Base-by-base conservation (phyloP, 2,329 filamentous ascomycete species). In the Fusarium bactridioides region DNA sequence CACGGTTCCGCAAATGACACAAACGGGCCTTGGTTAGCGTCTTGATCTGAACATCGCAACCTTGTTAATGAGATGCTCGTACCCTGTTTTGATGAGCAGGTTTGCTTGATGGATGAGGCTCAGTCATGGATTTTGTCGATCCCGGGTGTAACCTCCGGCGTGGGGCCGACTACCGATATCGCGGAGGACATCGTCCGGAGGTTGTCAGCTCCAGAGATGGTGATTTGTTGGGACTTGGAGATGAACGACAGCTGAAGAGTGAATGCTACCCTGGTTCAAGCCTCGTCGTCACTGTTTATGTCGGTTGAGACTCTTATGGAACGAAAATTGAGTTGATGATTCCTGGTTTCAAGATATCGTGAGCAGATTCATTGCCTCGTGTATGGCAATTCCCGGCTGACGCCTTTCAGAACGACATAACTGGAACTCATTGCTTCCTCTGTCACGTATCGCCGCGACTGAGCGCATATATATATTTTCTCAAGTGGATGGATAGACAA, bases 1-100 rank as follows among this genome's bases (percentile, higher is more conserved):
- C 67, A 71, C 67, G n/a, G 61, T 71, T 44, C 56, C 67, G 47
- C 62, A 50, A 37, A 60, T 70, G 62, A 38, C 50, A 67, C 62
- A 67, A 57, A 61, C 40, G 19, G 40, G 19, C 18, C 16, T 38
- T 54, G 18, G 19, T 37, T 38, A 33, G 41, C 23, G 47, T 61
- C 62, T 41, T 12, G 37, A 29, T 57, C 15, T 40, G 31, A 50
- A 25, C 21, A 59, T 51, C 38, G 6, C 13, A 25, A 9, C 64
- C 57, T 53, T 44, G 13, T 31, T 43, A 10, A 19, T 21, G 27
- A 57, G 27, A 19, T 18, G 21, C 16, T 23, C 40, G 18, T 40
- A 40, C 57, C 68, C 56, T 70, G 67, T 62, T 70, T 67, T 53
- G 38, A 37, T n/a, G 12, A 44, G 40, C 47, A 37, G n/a, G 23